Conservation (phyloP, 1,139 yeast species). For the Suhomyces chickasaworum region DNA sequence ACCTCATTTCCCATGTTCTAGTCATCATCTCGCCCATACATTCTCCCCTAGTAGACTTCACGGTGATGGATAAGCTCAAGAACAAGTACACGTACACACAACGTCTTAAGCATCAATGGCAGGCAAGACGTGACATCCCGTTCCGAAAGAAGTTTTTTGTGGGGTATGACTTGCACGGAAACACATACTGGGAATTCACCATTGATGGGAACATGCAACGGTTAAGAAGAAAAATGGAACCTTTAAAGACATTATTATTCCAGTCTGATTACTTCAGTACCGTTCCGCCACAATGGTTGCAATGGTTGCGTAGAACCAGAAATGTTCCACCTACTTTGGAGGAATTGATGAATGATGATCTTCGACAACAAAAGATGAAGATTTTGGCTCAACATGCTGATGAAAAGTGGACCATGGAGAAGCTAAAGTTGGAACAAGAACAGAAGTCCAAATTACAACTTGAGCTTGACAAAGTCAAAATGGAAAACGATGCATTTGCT, state of each 20-base stretch:
- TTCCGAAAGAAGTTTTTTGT: conserved; percentile 59
- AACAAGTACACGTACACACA: conserved; percentile 40
- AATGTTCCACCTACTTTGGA: conserved; percentile 58
- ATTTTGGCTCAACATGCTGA: conserved; percentile 62
- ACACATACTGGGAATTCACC: conserved; percentile 82
- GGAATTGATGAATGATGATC: conserved; percentile 61
- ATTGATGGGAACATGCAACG: conserved; percentile 49
- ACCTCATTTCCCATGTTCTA: no score
- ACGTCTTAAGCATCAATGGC: conserved; percentile 58
- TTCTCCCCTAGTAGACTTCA: neutral
- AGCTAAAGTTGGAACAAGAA: conserved; percentile 36
- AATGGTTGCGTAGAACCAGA: conserved; percentile 75
- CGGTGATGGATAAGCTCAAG: conserved; percentile 31
- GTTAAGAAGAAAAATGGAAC: conserved; percentile 54
- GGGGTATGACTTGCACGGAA: conserved; percentile 81
- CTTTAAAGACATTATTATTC: conserved; percentile 41
- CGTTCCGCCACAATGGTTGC: conserved; percentile 75
- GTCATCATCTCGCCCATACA: neutral
- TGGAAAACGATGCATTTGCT: conserved; percentile 21
- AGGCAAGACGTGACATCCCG: conserved; percentile 64
- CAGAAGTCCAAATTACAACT: conserved; percentile 32
- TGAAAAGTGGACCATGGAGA: conserved; percentile 54
- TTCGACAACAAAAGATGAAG: conserved; percentile 57
- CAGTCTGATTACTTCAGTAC: conserved; percentile 53
- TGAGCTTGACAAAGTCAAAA: conserved; percentile 38